Evolutionary conservation across 2,329 filamentous ascomycete species (phyloP).

Genomic region (Aspergillus spinulosporus): DNA sequence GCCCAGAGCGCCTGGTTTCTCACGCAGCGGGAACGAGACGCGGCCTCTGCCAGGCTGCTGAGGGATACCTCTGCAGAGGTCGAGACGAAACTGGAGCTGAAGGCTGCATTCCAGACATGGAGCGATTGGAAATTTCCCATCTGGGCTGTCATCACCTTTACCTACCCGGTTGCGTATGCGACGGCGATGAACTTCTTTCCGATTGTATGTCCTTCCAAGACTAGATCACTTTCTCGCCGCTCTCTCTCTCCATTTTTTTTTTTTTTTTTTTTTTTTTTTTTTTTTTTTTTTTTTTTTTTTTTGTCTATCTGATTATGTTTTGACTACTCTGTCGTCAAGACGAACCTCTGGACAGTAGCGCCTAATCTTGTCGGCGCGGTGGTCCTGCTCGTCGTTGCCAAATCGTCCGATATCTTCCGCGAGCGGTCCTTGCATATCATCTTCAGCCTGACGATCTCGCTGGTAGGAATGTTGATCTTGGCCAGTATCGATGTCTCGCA

Average conservation of each 20-base stretch:
- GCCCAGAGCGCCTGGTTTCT: constrained; percentile 43
- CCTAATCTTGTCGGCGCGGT: constrained; percentile 52
- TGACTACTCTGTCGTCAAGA: constrained; percentile 46
- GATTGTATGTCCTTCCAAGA: constrained; percentile 27
- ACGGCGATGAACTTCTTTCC: constrained; percentile 52
- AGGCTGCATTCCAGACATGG: constrained; percentile 48
- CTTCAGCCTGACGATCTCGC: constrained; percentile 40
- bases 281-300: no score
- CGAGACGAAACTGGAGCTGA: constrained; percentile 40
- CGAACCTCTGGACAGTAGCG: constrained; percentile 52
- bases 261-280: no score
- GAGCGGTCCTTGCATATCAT: constrained; percentile 52
- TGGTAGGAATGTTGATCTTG: constrained; percentile 49
- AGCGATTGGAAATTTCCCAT: constrained; percentile 45
- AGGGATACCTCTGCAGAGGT: constrained; percentile 48
- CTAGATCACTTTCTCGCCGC: no score
- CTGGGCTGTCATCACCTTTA: constrained; percentile 51
- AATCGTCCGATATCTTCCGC: constrained; percentile 47
- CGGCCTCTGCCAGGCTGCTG: constrained; percentile 48
- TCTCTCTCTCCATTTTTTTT: no score
- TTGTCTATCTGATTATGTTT: no score
- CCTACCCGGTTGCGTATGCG: constrained; percentile 51
- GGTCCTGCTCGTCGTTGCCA: constrained; percentile 47
- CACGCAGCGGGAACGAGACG: constrained; percentile 34
- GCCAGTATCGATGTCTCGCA: constrained; percentile 45